Base-by-base conservation (phyloP, 2,329 filamentous ascomycete genomes). In the Bimuria novae-zelandiae region DNA sequence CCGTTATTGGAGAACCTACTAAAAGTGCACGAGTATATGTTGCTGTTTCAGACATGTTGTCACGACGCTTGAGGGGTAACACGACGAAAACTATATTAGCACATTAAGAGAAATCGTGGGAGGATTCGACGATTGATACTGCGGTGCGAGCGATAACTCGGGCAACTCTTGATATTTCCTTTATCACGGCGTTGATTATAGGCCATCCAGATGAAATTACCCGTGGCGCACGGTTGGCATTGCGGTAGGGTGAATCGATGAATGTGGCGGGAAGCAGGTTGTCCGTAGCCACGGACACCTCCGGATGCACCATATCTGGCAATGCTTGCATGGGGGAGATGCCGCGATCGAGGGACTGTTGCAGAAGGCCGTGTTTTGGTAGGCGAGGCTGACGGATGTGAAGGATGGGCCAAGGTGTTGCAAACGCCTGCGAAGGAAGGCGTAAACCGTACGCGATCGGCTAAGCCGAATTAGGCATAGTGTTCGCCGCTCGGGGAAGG, bases 221-320 rank as follows among this genome's bases (percentile, higher is more conserved):
- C 22, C 11, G 23, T 25, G 30, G n/a, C 33, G 44, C 44, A 37
- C 44, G 44, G 32, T 23, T 22, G 32, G 32, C 22, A 12, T 7
- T 30, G 29, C 21, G 22, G 42, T 33, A 45, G 12, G 23, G 19
- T 47, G 32, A 37, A 35, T 47, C 44, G 44, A 32, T 37, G 10
- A 17, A 29, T 47, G 43, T 47, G 33, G 44, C 44, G 37, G 33
- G 32, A 25, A 29, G 23, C 44, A 33, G 44, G n/a, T 27, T 47
- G 21, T 47, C 44, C 44, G 44, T 29, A 23, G 44, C 8, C 33
- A 19, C 33, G 33, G 32, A 29, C 30, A 37, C 19, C 10, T 22
- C 40, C 14, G 30, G 23, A 10, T 42, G 29, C 11, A 32, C 4
- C 27, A 44, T 27, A 14, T 25, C 17, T 22, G 19, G 14, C 30